Base-by-base conservation (phyloP, 768 basidiomycete genomes). In the Cystobasidium ongulense region DNA sequence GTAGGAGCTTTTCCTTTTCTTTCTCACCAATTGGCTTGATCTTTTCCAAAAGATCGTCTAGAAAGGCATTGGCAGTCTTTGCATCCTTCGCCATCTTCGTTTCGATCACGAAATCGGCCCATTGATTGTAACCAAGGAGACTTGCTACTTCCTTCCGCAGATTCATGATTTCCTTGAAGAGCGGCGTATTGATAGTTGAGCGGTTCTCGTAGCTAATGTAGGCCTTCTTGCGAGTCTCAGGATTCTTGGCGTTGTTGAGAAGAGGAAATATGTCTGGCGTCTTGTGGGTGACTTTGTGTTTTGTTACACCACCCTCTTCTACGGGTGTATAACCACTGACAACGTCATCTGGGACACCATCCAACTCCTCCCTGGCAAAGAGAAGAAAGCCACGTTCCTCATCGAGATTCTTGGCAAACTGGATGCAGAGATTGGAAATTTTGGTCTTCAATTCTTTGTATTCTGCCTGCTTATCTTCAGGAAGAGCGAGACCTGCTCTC, bases 331-430 rank as follows among this genome's bases (percentile, higher is more conserved):
- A 93, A 7, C 91, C 91, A 23, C 87, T 88, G 27, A 92, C 79
- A 25, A 92, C 90, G 77, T 90, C 90, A 29, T 84, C 82, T 0
- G 90, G 90, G 27, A 94, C 88, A 35, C 91, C 91, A 66, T 25
- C 18, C 62, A 43, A 25, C 38, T 21, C 74, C 52, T 77, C 73
- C 10, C 2, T 29, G 18, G 78, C 76, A 68, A 80, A 75, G 39
- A 75, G 63, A 25, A 77, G 23, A 75, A 83, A 72, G 75, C 89
- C 90, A 53, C 89, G 87, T 79, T 93, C 91, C 81, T 94, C 91
- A 77, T 92, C 92, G 82, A 89, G 91, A 82, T 91, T 90, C 88
- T 89, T 90, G 88, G 89, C 66, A 77, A 92, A 92, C 78, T 90
- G 88, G n/a, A 91, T 82, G 80, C 87, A 90, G 31, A 85, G 84